phyloP scores from a whole-genome alignment of 2,329 filamentous ascomycete species.

The Colletotrichum paranaense region DNA sequence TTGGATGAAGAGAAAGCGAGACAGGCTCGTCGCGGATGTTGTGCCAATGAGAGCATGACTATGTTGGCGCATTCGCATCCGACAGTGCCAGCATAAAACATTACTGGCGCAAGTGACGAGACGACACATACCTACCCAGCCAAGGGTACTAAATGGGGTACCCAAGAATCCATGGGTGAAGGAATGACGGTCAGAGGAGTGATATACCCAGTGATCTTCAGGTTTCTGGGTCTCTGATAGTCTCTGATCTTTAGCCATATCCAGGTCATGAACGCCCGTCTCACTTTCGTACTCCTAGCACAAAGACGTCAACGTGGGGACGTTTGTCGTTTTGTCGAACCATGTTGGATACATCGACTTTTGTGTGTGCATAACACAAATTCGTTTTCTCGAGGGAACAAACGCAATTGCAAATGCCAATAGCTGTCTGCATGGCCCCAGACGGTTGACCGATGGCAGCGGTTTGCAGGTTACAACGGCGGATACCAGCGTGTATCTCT shows the following conservation, averaged over 20 bases:
- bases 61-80: constrained; percentile 4
- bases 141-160: not conserved
- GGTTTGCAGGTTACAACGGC: not conserved
- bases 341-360: not conserved
- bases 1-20: constrained; percentile 9
- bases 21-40: not conserved
- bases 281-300: constrained; percentile 14
- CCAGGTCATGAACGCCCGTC: not conserved
- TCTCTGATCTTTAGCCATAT: constrained; percentile 27
- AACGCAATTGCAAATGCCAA: not conserved
- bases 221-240: constrained; percentile 22
- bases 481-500: not conserved
- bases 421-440: not conserved
- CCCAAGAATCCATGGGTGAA: not conserved
- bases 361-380: constrained; percentile 3
- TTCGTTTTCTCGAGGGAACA: constrained; percentile 10
- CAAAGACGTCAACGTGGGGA: constrained; percentile 25
- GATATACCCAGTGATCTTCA: not conserved
- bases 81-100: constrained; percentile 9
- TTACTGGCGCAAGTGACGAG: constrained; percentile 9
- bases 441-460: not conserved
- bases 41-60: not conserved
- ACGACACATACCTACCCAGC: constrained; percentile 16
- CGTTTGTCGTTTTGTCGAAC: constrained; percentile 27
- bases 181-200: constrained; percentile 16